Base-by-base conservation (phyloP, 2,329 filamentous ascomycete genomes). In the Phyllachora maydis region DNA sequence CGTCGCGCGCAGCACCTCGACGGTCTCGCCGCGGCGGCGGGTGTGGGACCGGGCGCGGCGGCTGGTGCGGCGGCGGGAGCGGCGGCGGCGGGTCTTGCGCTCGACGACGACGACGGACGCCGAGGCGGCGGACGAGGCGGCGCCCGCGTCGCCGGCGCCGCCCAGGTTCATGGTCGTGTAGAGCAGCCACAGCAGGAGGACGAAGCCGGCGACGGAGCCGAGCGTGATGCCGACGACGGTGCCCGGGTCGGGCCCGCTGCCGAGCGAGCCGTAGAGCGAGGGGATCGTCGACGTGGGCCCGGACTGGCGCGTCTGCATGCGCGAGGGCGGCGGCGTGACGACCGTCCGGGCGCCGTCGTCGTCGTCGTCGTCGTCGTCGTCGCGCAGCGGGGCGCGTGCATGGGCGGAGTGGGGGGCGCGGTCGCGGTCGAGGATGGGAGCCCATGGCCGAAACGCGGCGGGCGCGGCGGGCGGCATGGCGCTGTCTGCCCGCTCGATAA, bases 151-250 rank as follows among this genome's bases (percentile, higher is more conserved):
- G n/a, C n/a, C n/a, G n/a, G n/a, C n/a, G 26, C 36, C 35, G 30
- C 39, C 42, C 5, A 41, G 14, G 30, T 41, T 41, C 32, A 45
- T 30, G 31, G 38, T 40, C 18, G 29, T 32, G 32, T 46, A 47
- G 21, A 46, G 11, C 4, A 49, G 34, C 24, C 32, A 42, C n/a
- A 47, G 32, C 2, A 47, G 23, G 6, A 48, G 33, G 14, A 47
- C 26, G 22, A 49, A 49, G 8, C 39, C 46, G 61, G 10, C 68
- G 50, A 35, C 52, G 13, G 48, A 46, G 19, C 46, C 46, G 12
- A 49, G 38, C 5, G 35, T 38, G 31, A 59, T 43, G 40, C 42
- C 41, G 37, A 45, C 42, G 6, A 55, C 43, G 9, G 49, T 37
- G 22, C 52, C 50, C 1, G 43, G 30, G 20, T 30, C 28, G 1